Evolutionary conservation across 2,329 filamentous ascomycete genomes (phyloP), one percentile per base, ranked within the genome.

Genomic region (Aspergillus cejpii): DNA sequence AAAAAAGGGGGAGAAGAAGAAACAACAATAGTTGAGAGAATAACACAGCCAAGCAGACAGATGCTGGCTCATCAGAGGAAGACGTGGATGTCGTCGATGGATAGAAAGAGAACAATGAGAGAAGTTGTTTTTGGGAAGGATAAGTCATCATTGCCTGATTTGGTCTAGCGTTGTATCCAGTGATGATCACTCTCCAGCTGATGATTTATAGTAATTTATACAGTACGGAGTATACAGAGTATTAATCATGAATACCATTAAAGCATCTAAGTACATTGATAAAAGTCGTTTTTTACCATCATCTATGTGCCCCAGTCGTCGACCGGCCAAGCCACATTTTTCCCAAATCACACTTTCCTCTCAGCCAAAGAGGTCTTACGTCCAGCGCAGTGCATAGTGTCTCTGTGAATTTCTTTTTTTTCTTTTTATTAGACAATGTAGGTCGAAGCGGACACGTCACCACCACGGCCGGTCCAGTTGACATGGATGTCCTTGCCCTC

Each of bases 401-500:
- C 50, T 50, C 43, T 24, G 20, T 46, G 51, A 45, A 11, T 17
- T 44, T 48, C 8, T 24, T 24, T 24, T 24, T 8, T 24, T 24
- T 24, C 8, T 8, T 24, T 24, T 24, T 24, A 97, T 79, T 94
- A 97, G 78, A 87, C 92, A 75, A 89, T 86, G 80, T 98, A 98
- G 60, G 90, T 97, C 41, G 90, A 95, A 63, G 92, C 92, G 60
- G 89, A 95, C 56, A 98, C 86, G 68, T 97, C 92, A 66, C 92
- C 92, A 68, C 92, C 92, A 70, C 92, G 86, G 63, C 92, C 92
- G 60, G 92, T 98, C 92, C 92, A 98, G 87, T 98, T 98, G 72
- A 97, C 89, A 81, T 98, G 92, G 68, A 91, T 92, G 71, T 97
- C 82, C 75, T 89, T 76, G 71, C 84, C 88, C 60, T 78, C 81